Conservation (phyloP, 1,139 yeast genomes). For the Trichomonascaceae sp. region DNA sequence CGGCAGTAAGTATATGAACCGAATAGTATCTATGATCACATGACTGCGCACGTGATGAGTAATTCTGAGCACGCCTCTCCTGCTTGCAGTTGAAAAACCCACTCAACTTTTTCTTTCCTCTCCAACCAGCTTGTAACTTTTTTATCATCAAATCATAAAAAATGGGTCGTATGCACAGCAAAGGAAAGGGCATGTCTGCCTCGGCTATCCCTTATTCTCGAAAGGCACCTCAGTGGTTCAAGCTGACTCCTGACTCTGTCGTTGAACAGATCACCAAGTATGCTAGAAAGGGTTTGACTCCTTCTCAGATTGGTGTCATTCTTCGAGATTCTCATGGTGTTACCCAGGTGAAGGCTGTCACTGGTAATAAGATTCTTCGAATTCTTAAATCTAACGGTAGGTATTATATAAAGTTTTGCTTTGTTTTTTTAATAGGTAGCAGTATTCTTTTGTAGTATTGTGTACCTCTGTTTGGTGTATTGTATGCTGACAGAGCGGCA, state of each 20-base stretch:
- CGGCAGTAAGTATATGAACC: background rate
- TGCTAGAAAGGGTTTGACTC: conserved; percentile 99
- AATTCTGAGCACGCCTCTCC: conserved; percentile 2
- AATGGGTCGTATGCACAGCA: conserved; percentile 60
- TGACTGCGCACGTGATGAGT: background rate
- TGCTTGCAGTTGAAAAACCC: conserved; percentile 1
- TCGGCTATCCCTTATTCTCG: conserved; percentile 99
- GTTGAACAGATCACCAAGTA: conserved; percentile 98
- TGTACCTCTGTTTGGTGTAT: conserved; percentile 37
- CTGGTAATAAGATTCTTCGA: conserved; percentile 99
- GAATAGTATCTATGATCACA: background rate
- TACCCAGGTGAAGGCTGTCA: conserved; percentile 92
- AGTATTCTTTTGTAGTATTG: conserved; percentile 1
- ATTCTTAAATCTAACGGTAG: conserved; percentile 96
- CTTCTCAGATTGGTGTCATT: conserved; percentile 98
- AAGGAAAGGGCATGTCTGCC: conserved; percentile 98
- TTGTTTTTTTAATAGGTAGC: background rate
- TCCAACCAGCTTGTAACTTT: background rate
- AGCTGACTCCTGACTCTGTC: conserved; percentile 89
- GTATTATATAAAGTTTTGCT: conserved; percentile 16
- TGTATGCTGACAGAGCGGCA: conserved; percentile 37
- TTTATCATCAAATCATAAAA: conserved; percentile 26
- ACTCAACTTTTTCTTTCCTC: conserved; percentile 7
- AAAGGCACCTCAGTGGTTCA: conserved; percentile 99
- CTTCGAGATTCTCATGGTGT: conserved; percentile 99